Evolutionary conservation across 306 rosid genomes (phyloP).

Genomic region (Canavalia ensiformis): DNA sequence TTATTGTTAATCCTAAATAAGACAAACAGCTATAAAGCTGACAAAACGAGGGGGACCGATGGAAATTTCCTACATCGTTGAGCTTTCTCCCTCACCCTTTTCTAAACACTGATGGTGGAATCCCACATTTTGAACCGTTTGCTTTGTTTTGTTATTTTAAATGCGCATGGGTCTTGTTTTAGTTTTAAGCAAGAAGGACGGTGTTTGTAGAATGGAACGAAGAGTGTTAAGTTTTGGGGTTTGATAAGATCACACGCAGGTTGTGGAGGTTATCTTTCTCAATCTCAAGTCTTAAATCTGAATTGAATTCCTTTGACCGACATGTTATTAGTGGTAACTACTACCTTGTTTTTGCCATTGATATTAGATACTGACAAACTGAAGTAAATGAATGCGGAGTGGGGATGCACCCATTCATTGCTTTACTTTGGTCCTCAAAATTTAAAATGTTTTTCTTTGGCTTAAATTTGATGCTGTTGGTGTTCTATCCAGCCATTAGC

Average conservation of each 20-base stretch:
- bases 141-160: slow-evolving; percentile 9
- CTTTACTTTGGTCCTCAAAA: slow-evolving; percentile 26
- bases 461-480: neutral
- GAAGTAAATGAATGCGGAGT: slow-evolving; percentile 36
- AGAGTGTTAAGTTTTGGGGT: slow-evolving; percentile 10
- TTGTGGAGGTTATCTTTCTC: neutral
- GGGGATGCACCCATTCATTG: slow-evolving; percentile 35
- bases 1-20: slow-evolving; percentile 2
- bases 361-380: slow-evolving; percentile 40
- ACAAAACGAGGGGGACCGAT: slow-evolving; percentile 21
- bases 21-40: neutral
- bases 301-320: slow-evolving; percentile 37
- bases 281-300: neutral
- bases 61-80: neutral
- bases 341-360: slow-evolving; percentile 39
- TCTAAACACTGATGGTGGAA: neutral
- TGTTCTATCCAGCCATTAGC: slow-evolving; percentile 35
- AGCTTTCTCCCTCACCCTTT: neutral
- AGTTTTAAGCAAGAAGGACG: neutral
- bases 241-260: neutral
- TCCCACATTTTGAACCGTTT: slow-evolving; percentile 33
- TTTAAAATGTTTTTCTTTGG: neutral
- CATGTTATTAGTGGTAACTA: slow-evolving; percentile 46
- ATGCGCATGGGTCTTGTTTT: slow-evolving; percentile 37
- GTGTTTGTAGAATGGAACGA: neutral